A percentile compares a stretch with the other conserved stretches of the same genome.
Conservation (phyloP, 345 rosid genomes). For the Hibiscus tridactylites region DNA sequence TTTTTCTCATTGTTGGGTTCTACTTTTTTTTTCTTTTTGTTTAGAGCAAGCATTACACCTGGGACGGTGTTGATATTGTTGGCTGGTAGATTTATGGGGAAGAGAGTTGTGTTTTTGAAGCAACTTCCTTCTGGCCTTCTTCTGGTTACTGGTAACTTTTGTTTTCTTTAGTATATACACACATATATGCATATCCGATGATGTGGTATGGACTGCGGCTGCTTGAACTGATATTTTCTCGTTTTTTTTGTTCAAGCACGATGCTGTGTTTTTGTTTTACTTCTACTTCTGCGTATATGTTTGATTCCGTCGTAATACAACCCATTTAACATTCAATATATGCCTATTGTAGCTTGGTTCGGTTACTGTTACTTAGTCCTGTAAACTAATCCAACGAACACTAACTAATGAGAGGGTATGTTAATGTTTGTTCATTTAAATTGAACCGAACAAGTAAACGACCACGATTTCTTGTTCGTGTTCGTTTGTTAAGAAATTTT, state of each 20-base stretch:
- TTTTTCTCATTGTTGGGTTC: not conserved
- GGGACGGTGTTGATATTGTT: constrained; percentile 71
- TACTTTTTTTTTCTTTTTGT: not conserved
- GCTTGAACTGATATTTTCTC: not conserved
- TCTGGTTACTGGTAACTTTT: constrained; percentile 14
- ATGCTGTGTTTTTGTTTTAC: too few relatives aligned
- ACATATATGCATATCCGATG: not conserved
- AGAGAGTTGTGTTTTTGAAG: constrained; percentile 81
- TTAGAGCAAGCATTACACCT: constrained; percentile 70
- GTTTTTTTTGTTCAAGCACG: not conserved
- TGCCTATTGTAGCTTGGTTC: not conserved
- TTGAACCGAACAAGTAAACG: too few relatives aligned
- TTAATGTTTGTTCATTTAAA: not conserved
- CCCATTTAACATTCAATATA: too few relatives aligned
- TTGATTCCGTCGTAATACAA: not conserved
- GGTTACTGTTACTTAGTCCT: not conserved
- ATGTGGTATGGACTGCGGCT: too few relatives aligned
- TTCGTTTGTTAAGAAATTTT: too few relatives aligned
- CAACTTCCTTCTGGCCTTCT: constrained; percentile 72
- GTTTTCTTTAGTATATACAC: not conserved
- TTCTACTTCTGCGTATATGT: not conserved
- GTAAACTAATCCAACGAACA: too few relatives aligned
- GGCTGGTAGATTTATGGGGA: constrained; percentile 85
- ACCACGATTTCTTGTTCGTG: too few relatives aligned
- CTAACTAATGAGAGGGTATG: too few relatives aligned